Conservation (phyloP, 2,329 filamentous ascomycete genomes). For the Phyllosticta paracitricarpa region DNA sequence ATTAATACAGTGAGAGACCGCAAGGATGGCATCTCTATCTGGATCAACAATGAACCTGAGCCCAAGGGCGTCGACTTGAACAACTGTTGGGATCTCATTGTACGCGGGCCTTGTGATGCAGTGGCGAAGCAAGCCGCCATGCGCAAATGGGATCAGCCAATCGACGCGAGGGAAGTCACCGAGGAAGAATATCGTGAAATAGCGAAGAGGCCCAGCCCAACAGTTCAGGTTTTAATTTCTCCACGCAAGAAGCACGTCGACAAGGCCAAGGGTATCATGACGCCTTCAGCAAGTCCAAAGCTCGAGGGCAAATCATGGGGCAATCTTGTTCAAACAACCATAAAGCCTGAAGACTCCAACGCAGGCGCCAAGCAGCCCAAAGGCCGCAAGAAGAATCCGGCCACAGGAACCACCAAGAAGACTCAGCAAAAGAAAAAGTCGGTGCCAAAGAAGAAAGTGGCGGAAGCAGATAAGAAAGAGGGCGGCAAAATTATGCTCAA, state of each 20-base stretch:
- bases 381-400: slow-evolving; percentile 16
- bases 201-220: slow-evolving; percentile 21
- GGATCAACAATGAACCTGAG: slow-evolving; percentile 85
- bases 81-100: slow-evolving; percentile 85
- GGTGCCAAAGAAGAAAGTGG: slow-evolving; percentile 21
- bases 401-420: slow-evolving; percentile 16
- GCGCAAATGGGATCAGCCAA: slow-evolving; percentile 46
- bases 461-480: slow-evolving; percentile 17
- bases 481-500: slow-evolving; percentile 7
- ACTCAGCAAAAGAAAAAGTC: slow-evolving; percentile 14
- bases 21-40: slow-evolving; percentile 76
- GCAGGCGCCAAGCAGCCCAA: slow-evolving; percentile 21
- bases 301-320: slow-evolving; percentile 15
- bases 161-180: slow-evolving; percentile 24
- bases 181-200: slow-evolving; percentile 24
- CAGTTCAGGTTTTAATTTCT: slow-evolving; percentile 12
- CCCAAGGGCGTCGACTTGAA: slow-evolving; percentile 77
- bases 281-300: slow-evolving; percentile 26
- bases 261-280: slow-evolving; percentile 24
- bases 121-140: slow-evolving; percentile 64
- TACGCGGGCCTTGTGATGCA: slow-evolving; percentile 78
- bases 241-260: slow-evolving; percentile 2
- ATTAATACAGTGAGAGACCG: slow-evolving; percentile 76
- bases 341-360: slow-evolving; percentile 10
- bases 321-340: neutral